Evolutionary conservation across 306 rosid genomes (phyloP), one percentile per base, ranked within the genome.

Genomic region (Oxytropis ochrocephala): DNA sequence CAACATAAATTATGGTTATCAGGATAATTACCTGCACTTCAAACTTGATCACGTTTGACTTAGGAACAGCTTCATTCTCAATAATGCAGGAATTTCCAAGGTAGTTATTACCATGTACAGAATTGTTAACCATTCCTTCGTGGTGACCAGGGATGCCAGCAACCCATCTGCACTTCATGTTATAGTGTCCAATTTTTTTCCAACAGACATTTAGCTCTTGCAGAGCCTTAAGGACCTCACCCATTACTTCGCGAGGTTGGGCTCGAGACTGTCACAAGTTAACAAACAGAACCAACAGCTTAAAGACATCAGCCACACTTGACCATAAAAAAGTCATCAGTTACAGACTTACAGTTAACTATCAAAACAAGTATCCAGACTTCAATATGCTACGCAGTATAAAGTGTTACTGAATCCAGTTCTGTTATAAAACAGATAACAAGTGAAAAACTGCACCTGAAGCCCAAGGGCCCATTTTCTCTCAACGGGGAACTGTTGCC

Each of bases 391-490:
- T 69, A 70, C 29, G 36, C 52, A 64, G 38, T n/a, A 74, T 41
- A 67, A 30, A 5, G 38, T 17, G 52, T 51, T 17, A 11, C 14
- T 0, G 21, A 67, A 65, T 71, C 35, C 61, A 29, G 56, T 33
- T 55, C 33, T 38, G 7, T 7, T 33, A 29, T 33, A 38, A 74
- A 78, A 64, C 49, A 67, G 56, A 30, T 39, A 68, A 29, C 39
- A 64, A 55, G 51, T 32, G 67, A 82, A 88, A 75, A 27, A 47
- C 41, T n/a, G 77, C 67, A 87, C 98, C 97, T 93, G 97, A 81
- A 93, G 96, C 61, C 98, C 97, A 72, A 93, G 98, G 75, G 98
- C 96, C 98, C 98, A 90, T 77, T 88, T 93, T 62, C 94, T 85
- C 80, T 93, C 93, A 70, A 52, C 87, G n/a, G 91, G 96, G 58